Percentiles rank a stretch among this genome's conserved stretches.
phyloP scores from a whole-genome alignment of 139 green algal genomes.

The Axilococcus clingmanii region DNA sequence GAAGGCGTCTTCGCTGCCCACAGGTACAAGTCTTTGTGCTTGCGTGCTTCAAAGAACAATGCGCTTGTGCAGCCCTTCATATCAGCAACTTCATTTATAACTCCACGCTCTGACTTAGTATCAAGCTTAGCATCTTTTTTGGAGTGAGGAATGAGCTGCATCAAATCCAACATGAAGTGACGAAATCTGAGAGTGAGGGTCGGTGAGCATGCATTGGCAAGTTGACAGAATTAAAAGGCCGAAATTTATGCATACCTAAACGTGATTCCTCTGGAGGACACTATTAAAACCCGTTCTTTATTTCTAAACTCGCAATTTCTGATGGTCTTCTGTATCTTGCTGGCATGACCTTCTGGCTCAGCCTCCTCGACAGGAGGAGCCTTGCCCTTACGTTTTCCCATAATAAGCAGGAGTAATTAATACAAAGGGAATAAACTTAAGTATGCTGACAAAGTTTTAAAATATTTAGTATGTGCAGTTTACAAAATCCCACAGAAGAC shows the following conservation, averaged over 20 bases:
- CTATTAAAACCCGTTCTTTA: slow-evolving; percentile 14
- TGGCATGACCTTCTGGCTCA: no score
- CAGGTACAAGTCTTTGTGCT: slow-evolving; percentile 94
- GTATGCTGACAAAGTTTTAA: no score
- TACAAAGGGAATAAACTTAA: no score
- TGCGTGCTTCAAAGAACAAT: slow-evolving; percentile 93
- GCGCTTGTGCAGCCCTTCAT: slow-evolving; percentile 81
- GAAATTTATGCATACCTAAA: slow-evolving; percentile 10
- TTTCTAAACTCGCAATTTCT: slow-evolving; percentile 13
- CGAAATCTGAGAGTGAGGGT: slow-evolving; percentile 81
- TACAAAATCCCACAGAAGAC: no score
- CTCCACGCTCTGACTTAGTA: slow-evolving; percentile 74
- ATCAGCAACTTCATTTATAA: slow-evolving; percentile 94
- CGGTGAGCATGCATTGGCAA: no score
- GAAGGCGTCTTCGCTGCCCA: slow-evolving; percentile 86
- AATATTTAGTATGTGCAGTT: no score
- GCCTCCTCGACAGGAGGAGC: no score
- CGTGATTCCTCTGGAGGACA: slow-evolving; percentile 15
- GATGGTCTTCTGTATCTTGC: neutral
- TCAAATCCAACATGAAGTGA: slow-evolving; percentile 90
- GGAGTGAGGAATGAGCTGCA: slow-evolving; percentile 79
- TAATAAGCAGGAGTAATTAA: no score
- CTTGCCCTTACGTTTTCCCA: no score
- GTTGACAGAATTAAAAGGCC: no score
- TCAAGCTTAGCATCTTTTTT: slow-evolving; percentile 98